A percentile compares a stretch with the other conserved stretches of the same genome.
Conservation (phyloP, 2,329 filamentous ascomycete species). For the Cercospora sp. region DNA sequence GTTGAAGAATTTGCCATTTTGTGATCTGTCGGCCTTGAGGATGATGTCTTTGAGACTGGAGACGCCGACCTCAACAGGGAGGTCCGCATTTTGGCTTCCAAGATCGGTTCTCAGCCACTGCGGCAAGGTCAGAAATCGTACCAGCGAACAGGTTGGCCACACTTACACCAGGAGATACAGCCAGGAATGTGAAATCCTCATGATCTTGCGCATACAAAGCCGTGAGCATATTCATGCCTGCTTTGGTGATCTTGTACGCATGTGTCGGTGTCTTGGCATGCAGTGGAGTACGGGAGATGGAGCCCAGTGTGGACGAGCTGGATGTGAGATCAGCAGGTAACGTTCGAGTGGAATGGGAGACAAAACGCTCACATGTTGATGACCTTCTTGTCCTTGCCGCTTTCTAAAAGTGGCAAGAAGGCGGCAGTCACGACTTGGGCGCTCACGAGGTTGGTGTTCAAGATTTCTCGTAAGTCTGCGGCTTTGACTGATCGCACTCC, state of each 20-base stretch:
- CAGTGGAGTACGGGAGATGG: slow-evolving; percentile 37
- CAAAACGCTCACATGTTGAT: slow-evolving; percentile 42
- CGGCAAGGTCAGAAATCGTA: neutral
- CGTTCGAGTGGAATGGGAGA: no score
- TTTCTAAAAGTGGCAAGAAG: slow-evolving; percentile 42
- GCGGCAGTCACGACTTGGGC: slow-evolving; percentile 44
- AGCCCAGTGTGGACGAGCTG: slow-evolving; percentile 48
- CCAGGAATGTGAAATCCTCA: slow-evolving; percentile 47
- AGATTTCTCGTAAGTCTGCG: slow-evolving; percentile 5
- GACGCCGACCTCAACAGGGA: slow-evolving; percentile 44
- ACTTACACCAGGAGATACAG: slow-evolving; percentile 49
- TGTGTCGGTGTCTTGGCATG: slow-evolving; percentile 34
- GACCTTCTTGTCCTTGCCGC: slow-evolving; percentile 47
- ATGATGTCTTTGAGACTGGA: slow-evolving; percentile 49
- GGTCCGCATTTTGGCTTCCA: slow-evolving; percentile 44
- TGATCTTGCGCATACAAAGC: slow-evolving; percentile 45
- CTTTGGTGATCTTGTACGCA: slow-evolving; percentile 50
- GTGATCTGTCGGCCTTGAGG: slow-evolving; percentile 40
- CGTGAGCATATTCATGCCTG: slow-evolving; percentile 52
- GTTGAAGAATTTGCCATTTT: slow-evolving; percentile 52
- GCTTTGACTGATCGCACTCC: slow-evolving; percentile 9
- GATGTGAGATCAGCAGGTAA: neutral
- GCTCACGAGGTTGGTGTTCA: slow-evolving; percentile 42
- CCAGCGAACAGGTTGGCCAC: neutral
- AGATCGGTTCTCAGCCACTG: slow-evolving; percentile 52